Conservation (phyloP, 306 rosid genomes). For the Quercus robur region DNA sequence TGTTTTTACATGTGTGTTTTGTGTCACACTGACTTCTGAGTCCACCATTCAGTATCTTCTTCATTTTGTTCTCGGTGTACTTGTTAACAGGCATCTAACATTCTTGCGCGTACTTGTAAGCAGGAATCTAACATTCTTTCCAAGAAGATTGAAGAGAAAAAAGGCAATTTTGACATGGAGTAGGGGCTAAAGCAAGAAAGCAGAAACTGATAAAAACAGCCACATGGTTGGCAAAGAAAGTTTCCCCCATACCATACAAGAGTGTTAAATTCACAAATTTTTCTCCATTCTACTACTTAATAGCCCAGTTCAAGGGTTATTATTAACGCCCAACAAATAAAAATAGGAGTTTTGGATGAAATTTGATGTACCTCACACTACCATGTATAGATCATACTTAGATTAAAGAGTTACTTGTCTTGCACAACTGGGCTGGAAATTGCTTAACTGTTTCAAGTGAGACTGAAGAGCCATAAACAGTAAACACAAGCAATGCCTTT, state of each 20-base stretch:
- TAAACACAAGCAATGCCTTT: no score
- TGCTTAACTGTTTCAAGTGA: not conserved
- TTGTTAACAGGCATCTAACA: not conserved
- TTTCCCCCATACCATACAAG: not conserved
- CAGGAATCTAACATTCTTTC: not conserved
- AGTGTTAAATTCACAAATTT: not conserved
- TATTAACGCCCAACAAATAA: not conserved
- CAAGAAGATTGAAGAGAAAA: not conserved
- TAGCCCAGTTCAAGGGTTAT: not conserved
- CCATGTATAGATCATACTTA: not conserved
- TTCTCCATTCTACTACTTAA: not conserved
- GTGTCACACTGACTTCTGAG: not conserved
- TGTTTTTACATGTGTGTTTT: not conserved
- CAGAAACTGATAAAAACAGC: not conserved
- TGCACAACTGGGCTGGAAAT: not conserved
- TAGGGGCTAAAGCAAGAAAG: not conserved
- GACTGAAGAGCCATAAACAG: no score
- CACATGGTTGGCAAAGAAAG: conserved; percentile 12
- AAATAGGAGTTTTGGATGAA: no score
- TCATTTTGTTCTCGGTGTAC: not conserved
- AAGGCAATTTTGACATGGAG: not conserved
- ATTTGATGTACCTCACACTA: not conserved
- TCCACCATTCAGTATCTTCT: not conserved
- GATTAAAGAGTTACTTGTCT: not conserved
- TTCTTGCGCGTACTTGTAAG: not conserved